A percentile compares a stretch with the other conserved stretches of the same genome.
phyloP scores from a whole-genome alignment of 345 rosid genomes.

The Dipteronia dyeriana region DNA sequence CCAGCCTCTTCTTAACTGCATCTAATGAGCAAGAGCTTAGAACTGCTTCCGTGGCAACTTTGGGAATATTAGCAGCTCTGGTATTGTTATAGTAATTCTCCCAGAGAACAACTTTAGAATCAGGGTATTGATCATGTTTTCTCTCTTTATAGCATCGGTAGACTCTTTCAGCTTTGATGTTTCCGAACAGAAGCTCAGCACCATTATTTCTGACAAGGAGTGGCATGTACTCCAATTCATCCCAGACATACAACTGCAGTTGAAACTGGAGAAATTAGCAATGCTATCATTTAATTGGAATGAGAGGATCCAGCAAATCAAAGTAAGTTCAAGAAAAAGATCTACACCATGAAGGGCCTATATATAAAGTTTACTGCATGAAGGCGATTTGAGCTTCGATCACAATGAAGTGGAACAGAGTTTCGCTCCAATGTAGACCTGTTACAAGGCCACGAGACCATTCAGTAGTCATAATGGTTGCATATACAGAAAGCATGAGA shows the following conservation, averaged over 20 bases:
- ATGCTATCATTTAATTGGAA: too few species aligned
- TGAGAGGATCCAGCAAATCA: neutral
- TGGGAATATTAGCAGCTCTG: neutral
- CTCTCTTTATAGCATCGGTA: constrained; percentile 17
- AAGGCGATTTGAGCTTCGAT: constrained; percentile 32
- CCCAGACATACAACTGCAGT: constrained; percentile 58
- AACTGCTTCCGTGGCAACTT: neutral
- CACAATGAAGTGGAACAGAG: too few species aligned
- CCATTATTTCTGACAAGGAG: constrained; percentile 56
- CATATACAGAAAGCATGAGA: neutral
- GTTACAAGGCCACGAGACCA: constrained; percentile 15
- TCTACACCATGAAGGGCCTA: constrained; percentile 54
- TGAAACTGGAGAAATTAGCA: constrained; percentile 8
- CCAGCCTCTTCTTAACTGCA: constrained; percentile 17
- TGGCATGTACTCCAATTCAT: constrained; percentile 50
- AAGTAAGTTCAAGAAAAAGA: neutral
- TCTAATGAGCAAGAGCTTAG: constrained; percentile 4
- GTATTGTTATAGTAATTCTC: neutral
- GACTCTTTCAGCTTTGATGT: constrained; percentile 51
- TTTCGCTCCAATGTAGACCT: constrained; percentile 17
- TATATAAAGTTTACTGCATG: constrained; percentile 50
- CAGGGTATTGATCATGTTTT: neutral
- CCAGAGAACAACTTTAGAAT: neutral
- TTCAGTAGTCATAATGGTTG: neutral
- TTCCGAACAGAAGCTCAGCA: constrained; percentile 58